phyloP scores from a whole-genome alignment of 2,329 filamentous ascomycete genomes.

The Fulvia fulva region DNA sequence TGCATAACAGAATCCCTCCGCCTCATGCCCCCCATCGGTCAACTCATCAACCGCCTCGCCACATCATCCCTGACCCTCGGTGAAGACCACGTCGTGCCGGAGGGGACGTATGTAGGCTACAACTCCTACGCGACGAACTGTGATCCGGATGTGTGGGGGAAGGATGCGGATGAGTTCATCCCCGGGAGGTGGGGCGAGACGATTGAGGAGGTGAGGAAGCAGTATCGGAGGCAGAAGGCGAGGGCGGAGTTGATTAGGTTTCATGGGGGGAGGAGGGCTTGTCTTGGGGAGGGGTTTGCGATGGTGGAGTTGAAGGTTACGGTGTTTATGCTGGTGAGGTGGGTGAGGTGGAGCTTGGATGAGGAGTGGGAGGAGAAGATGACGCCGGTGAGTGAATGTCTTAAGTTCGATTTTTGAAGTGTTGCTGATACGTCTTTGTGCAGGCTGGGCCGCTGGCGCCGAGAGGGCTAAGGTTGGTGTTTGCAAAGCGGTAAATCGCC shows the following conservation, averaged over 20 bases:
- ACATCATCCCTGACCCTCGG: neutral
- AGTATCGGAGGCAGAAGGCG: neutral
- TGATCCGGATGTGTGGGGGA: slow-evolving; percentile 2
- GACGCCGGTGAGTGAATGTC: slow-evolving; percentile 2
- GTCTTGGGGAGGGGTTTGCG: slow-evolving; percentile 4
- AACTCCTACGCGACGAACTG: slow-evolving; percentile 5
- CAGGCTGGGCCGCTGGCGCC: neutral
- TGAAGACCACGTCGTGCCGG: neutral
- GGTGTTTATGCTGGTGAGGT: neutral
- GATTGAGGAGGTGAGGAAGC: neutral
- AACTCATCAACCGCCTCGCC: slow-evolving; percentile 7
- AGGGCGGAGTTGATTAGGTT: slow-evolving; percentile 7
- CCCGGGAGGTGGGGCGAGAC: slow-evolving; percentile 1
- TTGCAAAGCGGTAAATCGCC: neutral
- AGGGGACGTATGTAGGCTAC: slow-evolving; percentile 5
- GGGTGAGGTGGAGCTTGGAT: slow-evolving; percentile 1
- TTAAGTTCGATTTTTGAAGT: neutral
- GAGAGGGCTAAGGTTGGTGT: neutral
- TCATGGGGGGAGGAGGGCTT: slow-evolving; percentile 3
- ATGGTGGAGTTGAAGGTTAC: slow-evolving; percentile 6
- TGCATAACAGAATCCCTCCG: slow-evolving; percentile 2
- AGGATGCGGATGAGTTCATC: slow-evolving; percentile 4
- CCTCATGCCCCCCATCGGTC: slow-evolving; percentile 3
- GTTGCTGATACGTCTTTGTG: neutral
- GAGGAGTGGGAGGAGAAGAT: neutral